Evolutionary conservation across 805 yeast species (phyloP).

Genomic region (Kluyveromyces nonfermentans): DNA sequence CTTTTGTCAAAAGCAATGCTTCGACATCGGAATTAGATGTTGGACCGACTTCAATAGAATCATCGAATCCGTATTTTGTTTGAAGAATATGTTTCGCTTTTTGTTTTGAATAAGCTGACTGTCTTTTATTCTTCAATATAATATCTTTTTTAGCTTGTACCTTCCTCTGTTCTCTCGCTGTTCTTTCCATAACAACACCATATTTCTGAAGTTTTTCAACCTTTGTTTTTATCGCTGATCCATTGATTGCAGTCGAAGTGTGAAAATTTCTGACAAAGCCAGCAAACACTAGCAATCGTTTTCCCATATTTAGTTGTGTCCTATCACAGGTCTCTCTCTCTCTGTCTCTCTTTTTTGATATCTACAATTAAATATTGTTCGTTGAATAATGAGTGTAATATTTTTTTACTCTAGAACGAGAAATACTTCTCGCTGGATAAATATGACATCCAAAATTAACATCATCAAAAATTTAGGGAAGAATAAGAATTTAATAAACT

Average conservation of each 20-base stretch:
- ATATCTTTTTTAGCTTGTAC: conserved; percentile 11
- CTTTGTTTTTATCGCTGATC: conserved; percentile 5
- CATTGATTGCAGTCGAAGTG: neutral
- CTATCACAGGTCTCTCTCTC: neutral
- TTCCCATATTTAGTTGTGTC: neutral
- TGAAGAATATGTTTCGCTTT: conserved; percentile 20
- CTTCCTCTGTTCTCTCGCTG: conserved; percentile 14
- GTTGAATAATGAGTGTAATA: neutral
- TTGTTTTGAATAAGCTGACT: conserved; percentile 21
- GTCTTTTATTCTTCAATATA: conserved; percentile 14
- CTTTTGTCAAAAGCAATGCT: conserved; percentile 26
- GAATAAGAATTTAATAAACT: no score
- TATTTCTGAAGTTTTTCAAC: conserved; percentile 4
- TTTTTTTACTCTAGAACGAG: neutral
- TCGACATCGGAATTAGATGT: conserved; percentile 28
- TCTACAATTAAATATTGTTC: no score
- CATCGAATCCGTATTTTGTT: conserved; percentile 9
- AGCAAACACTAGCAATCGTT: neutral
- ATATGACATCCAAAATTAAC: no score
- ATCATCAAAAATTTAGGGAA: no score
- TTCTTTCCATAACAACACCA: conserved; percentile 8
- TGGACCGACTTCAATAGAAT: conserved; percentile 29
- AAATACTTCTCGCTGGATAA: no score
- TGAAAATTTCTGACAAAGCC: neutral
- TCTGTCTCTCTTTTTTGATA: no score